Base-by-base conservation (phyloP, 495 filamentous ascomycete species). In the Symbiotaphrina buchneri region DNA sequence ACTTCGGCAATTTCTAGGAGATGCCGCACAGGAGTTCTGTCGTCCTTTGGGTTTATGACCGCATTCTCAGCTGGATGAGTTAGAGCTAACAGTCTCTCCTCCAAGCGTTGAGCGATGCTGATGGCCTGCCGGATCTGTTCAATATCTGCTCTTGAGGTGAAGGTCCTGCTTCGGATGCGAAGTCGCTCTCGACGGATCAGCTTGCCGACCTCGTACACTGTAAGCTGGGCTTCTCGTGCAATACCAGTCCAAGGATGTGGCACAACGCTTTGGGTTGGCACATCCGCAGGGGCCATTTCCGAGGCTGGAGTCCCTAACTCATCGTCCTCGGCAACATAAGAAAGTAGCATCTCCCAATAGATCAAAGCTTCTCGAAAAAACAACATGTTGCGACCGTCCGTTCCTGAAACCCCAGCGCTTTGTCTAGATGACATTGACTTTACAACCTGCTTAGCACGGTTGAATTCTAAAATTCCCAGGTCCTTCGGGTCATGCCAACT, bases 231-330 rank as follows among this genome's bases (percentile, higher is more conserved):
- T 19, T 59, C 57, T 7, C 60, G 58, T 1, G 62, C 60, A 8
- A 68, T 60, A 2, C 64, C 64, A 0, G 64, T 68, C 64, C 64
- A 68, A 2, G 64, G 64, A 35, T 68, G 64, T 4, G 64, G 64
- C 0, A 65, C 49, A 30, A 47, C 43, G 26, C 57, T 53, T 0
- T 53, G 34, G 18, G 55, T 47, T 18, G 54, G 39, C 7, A 35
- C 34, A 15, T 41, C 37, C 0, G 53, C 22, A 49, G 1, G 46
- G 33, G 0, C 46, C 7, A 25, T 25, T 13, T 25, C 22, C 3
- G 21, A 13, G 2, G 18, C 21, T 30, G 29, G 28, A 18, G 21
- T 27, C 6, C 37, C 32, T 30, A 56, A 39, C 0, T 48, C 41
- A 1, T 56, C 40, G 23, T 56, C 53, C 30, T 67, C 61, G 15